These are phyloP conservation scores for Cymbidium sinense DNA, from an alignment of 106 monocot genomes.

Conservation along the genomic window DNA sequence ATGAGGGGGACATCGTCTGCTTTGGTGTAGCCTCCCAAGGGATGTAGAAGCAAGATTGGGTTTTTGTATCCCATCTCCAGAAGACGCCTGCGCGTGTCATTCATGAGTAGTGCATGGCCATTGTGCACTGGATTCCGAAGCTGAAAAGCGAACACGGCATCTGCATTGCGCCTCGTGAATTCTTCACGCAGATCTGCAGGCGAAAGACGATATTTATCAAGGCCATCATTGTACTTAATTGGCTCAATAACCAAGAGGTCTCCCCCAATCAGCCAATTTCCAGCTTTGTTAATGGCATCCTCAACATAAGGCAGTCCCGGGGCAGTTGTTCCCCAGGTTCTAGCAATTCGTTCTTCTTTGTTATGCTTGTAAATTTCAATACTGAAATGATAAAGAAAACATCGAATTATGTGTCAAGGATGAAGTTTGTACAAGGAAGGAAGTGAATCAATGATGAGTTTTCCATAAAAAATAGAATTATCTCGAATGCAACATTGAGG, in stretches of 20 bases:
- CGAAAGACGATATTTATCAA: constrained; percentile 76
- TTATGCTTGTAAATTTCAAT: constrained; percentile 92
- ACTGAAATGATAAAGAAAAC: constrained; percentile 31
- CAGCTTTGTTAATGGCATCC: constrained; percentile 70
- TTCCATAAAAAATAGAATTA: neutral
- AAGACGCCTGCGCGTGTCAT: constrained; percentile 69
- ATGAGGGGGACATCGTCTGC: constrained; percentile 90
- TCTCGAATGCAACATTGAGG: neutral
- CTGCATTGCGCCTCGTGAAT: constrained; percentile 70
- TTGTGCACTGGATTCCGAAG: constrained; percentile 96
- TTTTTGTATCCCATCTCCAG: constrained; percentile 89
- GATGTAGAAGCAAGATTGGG: constrained; percentile 78
- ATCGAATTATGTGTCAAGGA: neutral
- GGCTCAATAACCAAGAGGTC: constrained; percentile 80
- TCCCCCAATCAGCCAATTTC: constrained; percentile 86
- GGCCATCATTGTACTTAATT: constrained; percentile 87
- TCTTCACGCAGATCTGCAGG: constrained; percentile 81
- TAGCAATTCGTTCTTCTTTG: constrained; percentile 92
- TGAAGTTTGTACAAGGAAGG: neutral
- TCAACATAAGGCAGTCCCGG: constrained; percentile 80
- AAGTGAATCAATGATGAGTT: neutral
- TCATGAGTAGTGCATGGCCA: constrained; percentile 93
- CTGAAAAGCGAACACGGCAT: constrained; percentile 95
- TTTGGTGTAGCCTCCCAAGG: constrained; percentile 86
- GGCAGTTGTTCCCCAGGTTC: constrained; percentile 94